Conservation (phyloP, 208 protist genomes). For the Trypanosoma mega region DNA sequence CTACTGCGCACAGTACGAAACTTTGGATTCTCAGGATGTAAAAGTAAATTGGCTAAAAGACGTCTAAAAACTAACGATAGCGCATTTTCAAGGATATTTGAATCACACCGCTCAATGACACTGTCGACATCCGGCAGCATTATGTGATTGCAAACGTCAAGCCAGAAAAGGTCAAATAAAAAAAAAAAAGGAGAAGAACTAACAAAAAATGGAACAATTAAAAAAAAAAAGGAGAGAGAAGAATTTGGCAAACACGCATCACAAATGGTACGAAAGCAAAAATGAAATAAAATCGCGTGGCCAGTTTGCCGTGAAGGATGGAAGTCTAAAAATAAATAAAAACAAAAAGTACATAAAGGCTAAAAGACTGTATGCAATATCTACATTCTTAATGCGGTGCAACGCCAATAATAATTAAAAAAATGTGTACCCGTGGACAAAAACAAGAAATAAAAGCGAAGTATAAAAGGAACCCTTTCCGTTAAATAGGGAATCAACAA, state of each 20-base stretch:
- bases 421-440: no score
- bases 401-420: no score
- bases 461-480: no score
- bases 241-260: constrained; percentile 5
- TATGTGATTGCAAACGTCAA: no score
- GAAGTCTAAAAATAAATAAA: no score
- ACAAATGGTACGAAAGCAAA: background rate
- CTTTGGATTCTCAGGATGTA: constrained; percentile 61
- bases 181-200: background rate
- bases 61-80: constrained; percentile 44
- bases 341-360: no score
- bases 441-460: no score
- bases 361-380: no score
- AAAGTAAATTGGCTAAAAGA: constrained; percentile 70
- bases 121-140: constrained; percentile 4
- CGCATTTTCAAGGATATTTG: constrained; percentile 16
- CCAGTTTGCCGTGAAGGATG: no score
- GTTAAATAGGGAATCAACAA: no score
- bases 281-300: background rate
- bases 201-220: background rate
- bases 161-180: background rate
- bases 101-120: constrained; percentile 13
- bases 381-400: no score
- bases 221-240: background rate
- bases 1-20: constrained; percentile 47